A percentile compares a stretch with the other conserved stretches of the same genome.
phyloP scores from a whole-genome alignment of 139 green algal genomes.

The Tetradesmus lagerheimii region DNA sequence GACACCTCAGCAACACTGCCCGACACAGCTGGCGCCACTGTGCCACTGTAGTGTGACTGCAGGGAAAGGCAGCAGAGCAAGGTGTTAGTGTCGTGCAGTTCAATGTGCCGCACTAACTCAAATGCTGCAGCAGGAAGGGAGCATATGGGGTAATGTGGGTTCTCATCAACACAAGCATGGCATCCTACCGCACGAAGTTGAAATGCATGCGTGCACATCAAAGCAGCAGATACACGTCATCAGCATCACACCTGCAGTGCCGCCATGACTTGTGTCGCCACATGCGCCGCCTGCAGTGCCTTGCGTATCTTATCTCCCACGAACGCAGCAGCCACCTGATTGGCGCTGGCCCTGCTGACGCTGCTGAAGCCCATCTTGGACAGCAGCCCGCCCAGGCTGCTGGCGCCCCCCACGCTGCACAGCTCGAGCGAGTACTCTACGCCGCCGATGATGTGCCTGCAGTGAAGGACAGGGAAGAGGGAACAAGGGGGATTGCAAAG shows the following conservation, averaged over 20 bases:
- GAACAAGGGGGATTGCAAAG: too few species aligned
- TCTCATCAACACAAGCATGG: too few species aligned
- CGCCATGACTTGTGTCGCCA: conserved; percentile 43
- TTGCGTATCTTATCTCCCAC: conserved; percentile 43
- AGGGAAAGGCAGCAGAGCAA: background rate
- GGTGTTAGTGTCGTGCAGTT: background rate
- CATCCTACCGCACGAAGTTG: too few species aligned
- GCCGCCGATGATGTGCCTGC: conserved; percentile 58
- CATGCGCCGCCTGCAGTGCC: conserved; percentile 63
- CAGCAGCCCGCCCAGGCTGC: conserved; percentile 9
- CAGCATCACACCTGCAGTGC: conserved; percentile 61
- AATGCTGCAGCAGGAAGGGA: too few species aligned
- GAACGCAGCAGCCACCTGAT: conserved; percentile 34
- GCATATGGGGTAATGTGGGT: too few species aligned
- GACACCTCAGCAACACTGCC: conserved; percentile 53
- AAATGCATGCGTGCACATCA: too few species aligned
- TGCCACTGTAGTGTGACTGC: conserved; percentile 52
- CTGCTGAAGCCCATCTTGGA: conserved; percentile 48
- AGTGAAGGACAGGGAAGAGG: too few species aligned
- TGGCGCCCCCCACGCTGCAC: conserved; percentile 6
- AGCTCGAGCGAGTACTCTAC: conserved; percentile 56
- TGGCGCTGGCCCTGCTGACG: conserved; percentile 20
- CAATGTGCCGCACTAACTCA: background rate
- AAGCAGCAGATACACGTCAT: background rate
- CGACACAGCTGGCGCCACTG: conserved; percentile 47